Evolutionary conservation across 129 eudicot species (phyloP).

Genomic region (Oenanthe sinensis): DNA sequence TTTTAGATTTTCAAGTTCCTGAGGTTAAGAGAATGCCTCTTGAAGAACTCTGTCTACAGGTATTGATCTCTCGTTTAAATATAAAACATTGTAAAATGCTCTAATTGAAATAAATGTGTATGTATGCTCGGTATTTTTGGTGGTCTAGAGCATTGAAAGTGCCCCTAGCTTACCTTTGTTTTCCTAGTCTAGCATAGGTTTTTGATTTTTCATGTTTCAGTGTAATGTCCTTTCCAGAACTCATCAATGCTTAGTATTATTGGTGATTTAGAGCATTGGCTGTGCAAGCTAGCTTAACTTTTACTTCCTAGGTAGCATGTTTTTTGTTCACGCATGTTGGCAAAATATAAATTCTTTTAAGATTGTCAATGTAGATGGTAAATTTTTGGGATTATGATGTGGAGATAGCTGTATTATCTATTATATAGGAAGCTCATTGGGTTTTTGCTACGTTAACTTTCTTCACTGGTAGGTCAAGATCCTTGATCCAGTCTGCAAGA

Average conservation of each 20-base stretch:
- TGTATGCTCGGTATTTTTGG: neutral
- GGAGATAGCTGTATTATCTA: neutral
- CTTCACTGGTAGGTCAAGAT: constrained; percentile 56
- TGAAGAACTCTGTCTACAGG: constrained; percentile 98
- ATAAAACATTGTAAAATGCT: neutral
- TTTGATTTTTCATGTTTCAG: neutral
- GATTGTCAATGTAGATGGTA: neutral
- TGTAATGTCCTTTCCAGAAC: neutral
- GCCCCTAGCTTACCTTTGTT: neutral
- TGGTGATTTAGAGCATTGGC: neutral
- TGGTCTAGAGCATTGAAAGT: neutral
- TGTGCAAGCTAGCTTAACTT: neutral
- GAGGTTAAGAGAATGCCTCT: constrained; percentile 86
- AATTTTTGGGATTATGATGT: neutral
- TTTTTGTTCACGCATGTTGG: neutral
- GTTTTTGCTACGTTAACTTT: neutral
- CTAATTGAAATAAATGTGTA: neutral
- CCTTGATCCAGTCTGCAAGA: constrained; percentile 61
- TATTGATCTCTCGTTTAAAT: constrained; percentile 8
- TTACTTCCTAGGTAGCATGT: neutral
- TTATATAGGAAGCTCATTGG: neutral
- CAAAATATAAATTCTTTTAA: neutral
- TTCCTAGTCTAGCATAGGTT: neutral
- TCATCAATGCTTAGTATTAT: neutral
- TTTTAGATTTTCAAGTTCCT: constrained; percentile 84